These are phyloP conservation scores for Thalassiosira exigua DNA, from an alignment of 352 stramenopile species.

Conservation along the genomic window DNA sequence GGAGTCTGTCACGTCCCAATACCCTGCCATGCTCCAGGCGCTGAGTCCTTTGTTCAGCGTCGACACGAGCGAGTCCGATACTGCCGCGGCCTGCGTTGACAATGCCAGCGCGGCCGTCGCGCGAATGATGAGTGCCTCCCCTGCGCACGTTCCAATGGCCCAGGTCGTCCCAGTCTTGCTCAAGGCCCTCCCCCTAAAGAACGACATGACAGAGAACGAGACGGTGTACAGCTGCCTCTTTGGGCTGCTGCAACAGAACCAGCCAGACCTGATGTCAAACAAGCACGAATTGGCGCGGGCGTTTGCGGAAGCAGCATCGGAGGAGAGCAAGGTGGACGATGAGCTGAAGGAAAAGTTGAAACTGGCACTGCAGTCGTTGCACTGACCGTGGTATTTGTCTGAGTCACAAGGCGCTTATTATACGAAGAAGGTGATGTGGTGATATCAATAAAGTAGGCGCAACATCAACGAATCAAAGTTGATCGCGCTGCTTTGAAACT, in stretches of 20 bases:
- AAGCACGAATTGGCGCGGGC: constrained; percentile 73
- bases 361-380: constrained; percentile 60
- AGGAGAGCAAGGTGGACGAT: constrained; percentile 75
- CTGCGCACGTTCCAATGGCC: constrained; percentile 88
- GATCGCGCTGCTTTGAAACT: too few relatives aligned
- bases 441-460: too few relatives aligned
- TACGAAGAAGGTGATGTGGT: too few relatives aligned
- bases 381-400: neutral
- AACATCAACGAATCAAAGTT: too few relatives aligned
- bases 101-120: constrained; percentile 93
- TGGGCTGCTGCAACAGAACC: constrained; percentile 91
- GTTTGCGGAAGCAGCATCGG: constrained; percentile 67
- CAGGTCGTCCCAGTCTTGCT: constrained; percentile 94
- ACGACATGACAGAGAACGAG: constrained; percentile 95
- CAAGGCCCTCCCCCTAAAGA: constrained; percentile 92
- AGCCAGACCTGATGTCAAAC: constrained; percentile 80
- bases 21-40: constrained; percentile 91
- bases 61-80: constrained; percentile 72
- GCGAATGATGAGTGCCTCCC: constrained; percentile 91
- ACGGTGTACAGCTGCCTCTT: constrained; percentile 94
- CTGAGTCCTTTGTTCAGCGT: constrained; percentile 90
- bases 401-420: too few relatives aligned
- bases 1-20: constrained; percentile 85
- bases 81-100: constrained; percentile 90
- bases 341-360: constrained; percentile 80